Evolutionary conservation across 2,329 filamentous ascomycete genomes (phyloP), one percentile per base, ranked within the genome.

Genomic region (Cercospora janseana): DNA sequence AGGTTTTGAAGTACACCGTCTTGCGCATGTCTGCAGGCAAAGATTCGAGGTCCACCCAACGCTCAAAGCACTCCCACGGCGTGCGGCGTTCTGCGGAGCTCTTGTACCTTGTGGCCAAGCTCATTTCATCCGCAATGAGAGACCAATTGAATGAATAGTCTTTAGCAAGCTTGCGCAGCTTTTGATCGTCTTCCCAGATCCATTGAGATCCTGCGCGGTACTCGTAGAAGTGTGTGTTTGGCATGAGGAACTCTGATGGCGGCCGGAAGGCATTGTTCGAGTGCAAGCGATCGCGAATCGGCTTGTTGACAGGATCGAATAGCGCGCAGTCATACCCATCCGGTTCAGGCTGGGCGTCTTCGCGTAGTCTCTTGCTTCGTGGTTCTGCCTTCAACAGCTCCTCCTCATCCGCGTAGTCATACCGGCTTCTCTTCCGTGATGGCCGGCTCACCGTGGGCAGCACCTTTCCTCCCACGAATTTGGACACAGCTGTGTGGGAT

Each of bases 111-210:
- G 89, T 94, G 45, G 82, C 82, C 12, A 86, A 79, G 1, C 82
- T 79, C 46, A 97, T 74, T 52, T 92, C 85, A 60, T 82, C 87
- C 1, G 91, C 88, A 46, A 97, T 95, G 4, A 98, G 76, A 3
- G 90, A 94, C 93, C 93, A 98, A 63, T 98, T 98, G 74, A 96
- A 97, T 0, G 89, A 89, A 64, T 93, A 95, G 56, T 97, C 89
- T 60, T 89, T 87, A 13, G 96, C 93, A 31, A 95, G 77, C 37
- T 78, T 79, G 46, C 88, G 85, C 5, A 98, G 76, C 68, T 95
- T 89, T 61, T 97, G 91, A 60, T 98, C 93, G 66, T 98, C 93
- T 2, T 85, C 77, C 65, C 82, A 79, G 0, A 89, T 88, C 93
- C 93, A 98, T 64, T 96, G 90, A 3, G 93, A 97, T 2, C 90